Evolutionary conservation across 495 filamentous ascomycete genomes (phyloP).

Genomic region (Lentithecium fluviatile): DNA sequence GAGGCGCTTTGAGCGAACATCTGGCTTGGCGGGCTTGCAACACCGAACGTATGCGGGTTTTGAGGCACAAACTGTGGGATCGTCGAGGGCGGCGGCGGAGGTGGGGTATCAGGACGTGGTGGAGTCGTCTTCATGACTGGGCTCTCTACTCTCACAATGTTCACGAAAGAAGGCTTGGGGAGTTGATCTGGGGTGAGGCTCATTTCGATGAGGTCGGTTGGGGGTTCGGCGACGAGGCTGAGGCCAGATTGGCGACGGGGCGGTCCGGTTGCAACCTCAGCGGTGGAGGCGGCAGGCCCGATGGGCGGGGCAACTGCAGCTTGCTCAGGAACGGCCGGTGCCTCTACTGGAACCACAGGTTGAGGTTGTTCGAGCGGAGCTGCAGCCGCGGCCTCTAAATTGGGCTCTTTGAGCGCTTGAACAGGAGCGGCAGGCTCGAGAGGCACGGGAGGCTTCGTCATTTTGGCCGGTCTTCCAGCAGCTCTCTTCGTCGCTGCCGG

Average conservation of each 20-base stretch:
- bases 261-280: not conserved
- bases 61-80: constrained; percentile 24
- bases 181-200: constrained; percentile 28
- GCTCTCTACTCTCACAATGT: constrained; percentile 1
- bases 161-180: constrained; percentile 27
- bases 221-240: constrained; percentile 7
- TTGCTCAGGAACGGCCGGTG: not conserved
- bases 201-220: constrained; percentile 24
- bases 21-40: not conserved
- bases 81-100: constrained; percentile 29
- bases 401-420: constrained; percentile 9
- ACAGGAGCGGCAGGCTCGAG: not conserved
- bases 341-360: constrained; percentile 15
- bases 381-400: constrained; percentile 5
- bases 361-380: constrained; percentile 28
- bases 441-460: constrained; percentile 7
- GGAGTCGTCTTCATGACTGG: constrained; percentile 23
- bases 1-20: no score
- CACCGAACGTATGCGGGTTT: not conserved
- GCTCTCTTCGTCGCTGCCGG: constrained; percentile 19
- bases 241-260: not conserved
- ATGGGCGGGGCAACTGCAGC: not conserved
- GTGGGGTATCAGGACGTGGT: constrained; percentile 31
- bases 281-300: not conserved
- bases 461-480: constrained; percentile 5